Base-by-base conservation (phyloP, 352 stramenopile species). In the Elongisporangium undulatum region DNA sequence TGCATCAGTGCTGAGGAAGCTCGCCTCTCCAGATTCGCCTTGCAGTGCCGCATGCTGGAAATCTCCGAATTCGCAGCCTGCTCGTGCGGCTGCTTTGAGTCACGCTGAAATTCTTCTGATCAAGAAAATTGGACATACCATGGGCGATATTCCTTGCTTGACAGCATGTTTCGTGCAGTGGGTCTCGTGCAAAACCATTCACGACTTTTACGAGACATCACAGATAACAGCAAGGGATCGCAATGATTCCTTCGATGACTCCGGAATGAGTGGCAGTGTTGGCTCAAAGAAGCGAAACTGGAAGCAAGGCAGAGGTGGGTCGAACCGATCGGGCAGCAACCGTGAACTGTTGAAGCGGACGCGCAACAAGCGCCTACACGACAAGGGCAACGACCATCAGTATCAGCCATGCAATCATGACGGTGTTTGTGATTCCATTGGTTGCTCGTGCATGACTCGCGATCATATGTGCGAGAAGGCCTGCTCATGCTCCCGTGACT, bases 381-480 rank as follows among this genome's bases (percentile, higher is more conserved):
- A 49, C 29, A 53, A 45, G 15, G 39, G 53, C 4, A 48, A 24
- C 17, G 22, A 62, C 49, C 54, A 56, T 22, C 19, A 29, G 38
- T 57, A 62, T 56, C 48, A 57, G 34, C 61, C 61, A 41, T 66
- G 61, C 55, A 49, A 66, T 16, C 61, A 66, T 34, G 51, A 53
- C 9, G 61, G 61, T n/a, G 16, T 58, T n/a, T 66, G 61, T 24
- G 53, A 62, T 34, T 62, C 59, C 17, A 55, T 39, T 24, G n/a
- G 16, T n/a, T 65, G 59, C 9, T 45, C n/a, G 16, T 65, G 59
- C 17, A 57, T 62, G 56, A 73, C 67, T 26, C 67, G 68, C 7
- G 70, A 82, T 24, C 69, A 79, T 51, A 77, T 72, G 67, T 79
- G 72, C 53, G 72, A 81, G 54, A 74, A 70, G 15, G 72, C 69